Evolutionary conservation across 352 stramenopile genomes (phyloP).

Genomic region (Globisporangium spiculum): DNA sequence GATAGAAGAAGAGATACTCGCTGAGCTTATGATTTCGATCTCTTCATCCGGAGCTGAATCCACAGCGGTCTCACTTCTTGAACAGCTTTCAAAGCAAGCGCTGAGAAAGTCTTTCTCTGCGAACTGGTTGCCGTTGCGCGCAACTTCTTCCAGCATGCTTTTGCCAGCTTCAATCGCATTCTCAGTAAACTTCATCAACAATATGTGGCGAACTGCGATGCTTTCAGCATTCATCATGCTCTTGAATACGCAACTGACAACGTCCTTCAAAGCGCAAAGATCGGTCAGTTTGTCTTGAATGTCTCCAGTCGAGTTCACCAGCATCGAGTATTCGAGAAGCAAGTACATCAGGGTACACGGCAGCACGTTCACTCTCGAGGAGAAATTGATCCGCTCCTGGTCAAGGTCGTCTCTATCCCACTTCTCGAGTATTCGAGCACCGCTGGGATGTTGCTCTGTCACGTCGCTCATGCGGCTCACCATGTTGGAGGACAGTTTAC

Average conservation of each 20-base stretch:
- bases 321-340: slow-evolving; percentile 28
- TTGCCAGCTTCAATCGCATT: not conserved
- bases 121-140: not conserved
- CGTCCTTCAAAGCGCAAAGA: not conserved
- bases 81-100: not conserved
- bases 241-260: not conserved
- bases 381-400: slow-evolving; percentile 35
- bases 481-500: slow-evolving; percentile 29
- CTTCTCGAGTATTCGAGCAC: slow-evolving; percentile 22
- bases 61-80: not conserved
- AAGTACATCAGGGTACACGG: slow-evolving; percentile 45
- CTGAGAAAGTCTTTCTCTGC: not conserved
- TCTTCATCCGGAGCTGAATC: not conserved
- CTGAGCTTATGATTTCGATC: not conserved
- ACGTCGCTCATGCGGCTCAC: slow-evolving; percentile 11
- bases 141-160: not conserved
- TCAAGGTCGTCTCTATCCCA: slow-evolving; percentile 20
- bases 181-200: slow-evolving; percentile 8
- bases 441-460: slow-evolving; percentile 16
- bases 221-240: not conserved
- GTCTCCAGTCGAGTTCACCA: not conserved
- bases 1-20: not conserved
- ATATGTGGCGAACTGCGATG: not conserved
- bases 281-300: not conserved
- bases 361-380: slow-evolving; percentile 27